Base-by-base conservation (phyloP, 108 stramenopile species). In the Chaetoceros tenuissimus region DNA sequence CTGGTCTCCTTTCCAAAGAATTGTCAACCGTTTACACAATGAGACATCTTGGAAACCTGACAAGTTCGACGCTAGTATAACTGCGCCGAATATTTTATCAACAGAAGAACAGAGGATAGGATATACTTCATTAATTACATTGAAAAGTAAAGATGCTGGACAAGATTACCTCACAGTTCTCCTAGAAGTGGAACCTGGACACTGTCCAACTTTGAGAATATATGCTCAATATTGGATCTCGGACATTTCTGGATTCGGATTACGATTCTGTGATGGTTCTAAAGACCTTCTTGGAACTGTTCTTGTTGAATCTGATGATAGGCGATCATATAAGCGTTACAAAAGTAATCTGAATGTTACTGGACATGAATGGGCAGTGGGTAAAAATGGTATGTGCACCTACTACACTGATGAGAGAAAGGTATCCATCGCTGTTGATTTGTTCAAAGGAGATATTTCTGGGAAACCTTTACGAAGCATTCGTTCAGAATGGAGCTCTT, bases 211-310 rank as follows among this genome's bases (percentile, higher is more conserved):
- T 1, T 31, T 89, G 8, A 50, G 80, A 24, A 48, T 85, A 18
- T 89, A 79, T 51, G 75, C 84, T 1, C 88, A 89, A 62, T 89
- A 81, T 55, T 89, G 84, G 88, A 74, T 89, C 0, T 46, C 85
- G 0, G 88, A 89, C 59, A 85, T 85, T 48, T 75, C 82, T 8
- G 78, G 80, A 21, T 85, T 85, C 53, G 81, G 84, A 18, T 80
- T 84, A 31, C 79, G 66, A 17, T 89, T 89, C 57, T 66, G 78
- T 46, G 84, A 81, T 22, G 74, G 73, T 17, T 80, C 81, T 51
- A 51, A 27, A 19, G 78, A 85, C 56, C 28, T 85, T 0, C 51
- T 88, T 24, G 80, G 75, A 26, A 57, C 81, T 18, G 51, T 64
- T 31, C 80, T 80, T 13, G 53, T 53, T 78, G 24, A 53, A 59